phyloP scores from a whole-genome alignment of 345 rosid species.

The Punica granatum region DNA sequence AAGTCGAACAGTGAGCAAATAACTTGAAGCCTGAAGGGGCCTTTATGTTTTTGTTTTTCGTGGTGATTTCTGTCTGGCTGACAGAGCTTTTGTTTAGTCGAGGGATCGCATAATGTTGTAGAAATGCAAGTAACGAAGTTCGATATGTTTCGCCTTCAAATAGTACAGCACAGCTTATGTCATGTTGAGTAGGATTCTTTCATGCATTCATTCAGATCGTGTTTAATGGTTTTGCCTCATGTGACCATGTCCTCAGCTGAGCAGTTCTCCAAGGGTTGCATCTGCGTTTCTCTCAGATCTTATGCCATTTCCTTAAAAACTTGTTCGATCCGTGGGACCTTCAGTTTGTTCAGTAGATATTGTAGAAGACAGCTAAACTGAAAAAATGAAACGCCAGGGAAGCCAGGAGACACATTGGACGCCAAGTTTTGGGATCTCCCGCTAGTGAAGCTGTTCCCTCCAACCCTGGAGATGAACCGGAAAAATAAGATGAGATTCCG shows the following conservation, averaged over 20 bases:
- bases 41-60: neutral
- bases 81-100: neutral
- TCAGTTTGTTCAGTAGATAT: neutral
- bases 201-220: neutral
- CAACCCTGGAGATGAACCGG: neutral
- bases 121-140: neutral
- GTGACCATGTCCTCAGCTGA: neutral
- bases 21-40: neutral
- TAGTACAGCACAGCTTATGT: too few relatives aligned
- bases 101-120: neutral
- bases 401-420: neutral
- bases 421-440: neutral
- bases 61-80: neutral
- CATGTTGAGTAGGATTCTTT: neutral
- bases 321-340: neutral
- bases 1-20: neutral
- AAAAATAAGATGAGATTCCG: conserved; percentile 36
- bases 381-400: neutral
- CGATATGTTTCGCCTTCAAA: neutral
- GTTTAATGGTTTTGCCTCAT: neutral
- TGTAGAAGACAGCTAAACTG: neutral
- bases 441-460: neutral
- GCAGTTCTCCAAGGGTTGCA: neutral
- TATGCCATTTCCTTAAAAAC: neutral
- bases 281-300: neutral